phyloP scores from a whole-genome alignment of 176 grass and related monocot genomes.

The Carex myosuroides region DNA sequence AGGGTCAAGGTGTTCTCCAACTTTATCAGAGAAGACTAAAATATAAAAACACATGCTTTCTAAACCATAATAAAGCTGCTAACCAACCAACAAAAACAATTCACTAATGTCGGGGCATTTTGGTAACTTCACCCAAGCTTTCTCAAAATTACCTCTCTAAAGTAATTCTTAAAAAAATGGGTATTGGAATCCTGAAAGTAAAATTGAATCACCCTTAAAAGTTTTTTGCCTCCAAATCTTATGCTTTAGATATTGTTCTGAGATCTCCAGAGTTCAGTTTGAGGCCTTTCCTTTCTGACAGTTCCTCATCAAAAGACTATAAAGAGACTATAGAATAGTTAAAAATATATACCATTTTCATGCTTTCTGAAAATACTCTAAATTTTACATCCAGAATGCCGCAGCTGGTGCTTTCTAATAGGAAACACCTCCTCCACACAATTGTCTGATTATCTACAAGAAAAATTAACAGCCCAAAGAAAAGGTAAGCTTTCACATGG shows the following conservation, averaged over 20 bases:
- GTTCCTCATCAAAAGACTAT: not conserved
- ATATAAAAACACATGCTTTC: not conserved
- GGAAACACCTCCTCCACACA: conserved; percentile 62
- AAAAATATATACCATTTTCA: conserved; percentile 75
- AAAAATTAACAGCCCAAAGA: conserved; percentile 7
- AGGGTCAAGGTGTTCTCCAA: not conserved
- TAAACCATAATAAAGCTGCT: not conserved
- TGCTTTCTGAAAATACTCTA: conserved; percentile 42
- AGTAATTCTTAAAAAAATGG: not conserved
- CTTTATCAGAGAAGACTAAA: not conserved
- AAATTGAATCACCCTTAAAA: not conserved
- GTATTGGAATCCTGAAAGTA: not conserved
- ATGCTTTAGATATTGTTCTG: not conserved
- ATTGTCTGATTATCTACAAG: conserved; percentile 60
- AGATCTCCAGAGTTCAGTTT: not conserved
- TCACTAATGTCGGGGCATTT: not conserved
- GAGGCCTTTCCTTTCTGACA: not conserved
- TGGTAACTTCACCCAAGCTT: not conserved
- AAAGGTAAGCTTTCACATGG: not conserved
- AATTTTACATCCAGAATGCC: conserved; percentile 64
- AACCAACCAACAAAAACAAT: not conserved
- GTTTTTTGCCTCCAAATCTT: not conserved
- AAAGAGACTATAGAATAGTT: not conserved
- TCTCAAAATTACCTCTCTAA: not conserved
- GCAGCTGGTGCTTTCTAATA: conserved; percentile 54